Base-by-base conservation (phyloP, 306 rosid species). In the Ammopiptanthus mongolicus region DNA sequence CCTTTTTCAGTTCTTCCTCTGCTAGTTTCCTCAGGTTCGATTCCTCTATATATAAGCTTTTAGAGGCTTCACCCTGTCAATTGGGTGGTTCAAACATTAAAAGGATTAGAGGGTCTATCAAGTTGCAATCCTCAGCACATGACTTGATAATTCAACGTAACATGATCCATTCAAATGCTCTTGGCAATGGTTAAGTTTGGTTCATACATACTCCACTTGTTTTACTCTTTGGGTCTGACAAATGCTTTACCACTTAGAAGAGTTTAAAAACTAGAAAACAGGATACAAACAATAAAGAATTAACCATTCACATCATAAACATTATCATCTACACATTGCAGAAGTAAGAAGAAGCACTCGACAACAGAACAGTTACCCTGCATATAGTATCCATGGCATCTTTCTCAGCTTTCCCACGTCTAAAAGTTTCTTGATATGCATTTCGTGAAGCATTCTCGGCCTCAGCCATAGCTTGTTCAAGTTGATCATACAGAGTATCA, bases 401-500 rank as follows among this genome's bases (percentile, higher is more conserved):
- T 77, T 83, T 95, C 84, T 95, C 97, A 71, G 96, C 96, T 76
- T 84, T 87, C 64, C 88, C 88, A n/a, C 97, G 90, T 33, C 85
- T 82, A 19, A 84, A 15, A 29, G 88, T 72, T 86, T 90, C 97
- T 37, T 86, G 74, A 85, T 77, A 92, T 48, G 97, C 97, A 25
- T 82, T 83, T 70, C 71, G 83, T 64, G 80, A 86, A 42, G 99
- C 97, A 73, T 72, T 82, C 39, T 86, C 87, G 55, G 97, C 88
- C 85, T 92, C 97, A 29, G 81, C 47, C 86, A 85, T 83, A 34
- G 86, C 88, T 65, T 76, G 87, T 57, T 95, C 84, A 71, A 87
- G 89, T 78, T 86, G 96, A 78, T 92, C 84, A 73, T 82, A 90
- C 57, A 95, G 78, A 33, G 80, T 29, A 39, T 86, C 96, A 33